Evolutionary conservation across 2,329 filamentous ascomycete genomes (phyloP).

Genomic region (Diplodia seriata): DNA sequence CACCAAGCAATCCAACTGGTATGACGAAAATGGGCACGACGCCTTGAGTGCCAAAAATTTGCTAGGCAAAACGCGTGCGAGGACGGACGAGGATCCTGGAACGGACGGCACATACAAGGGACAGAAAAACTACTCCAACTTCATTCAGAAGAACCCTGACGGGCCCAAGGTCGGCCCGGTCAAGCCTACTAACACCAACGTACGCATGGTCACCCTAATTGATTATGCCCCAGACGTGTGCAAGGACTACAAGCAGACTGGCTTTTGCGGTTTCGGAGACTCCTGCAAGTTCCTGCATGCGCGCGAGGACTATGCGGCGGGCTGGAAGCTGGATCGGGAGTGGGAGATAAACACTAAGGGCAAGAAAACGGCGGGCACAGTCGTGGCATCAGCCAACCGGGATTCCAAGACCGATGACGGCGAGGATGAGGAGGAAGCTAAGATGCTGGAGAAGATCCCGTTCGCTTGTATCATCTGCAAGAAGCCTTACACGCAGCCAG

Average conservation of each 20-base stretch:
- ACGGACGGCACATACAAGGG: slow-evolving; percentile 76
- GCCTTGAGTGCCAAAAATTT: slow-evolving; percentile 62
- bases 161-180: slow-evolving; percentile 81
- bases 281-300: slow-evolving; percentile 82
- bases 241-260: slow-evolving; percentile 86
- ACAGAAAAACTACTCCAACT: slow-evolving; percentile 64
- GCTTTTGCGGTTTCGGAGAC: slow-evolving; percentile 73
- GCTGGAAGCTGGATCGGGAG: slow-evolving; percentile 93
- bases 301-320: slow-evolving; percentile 81
- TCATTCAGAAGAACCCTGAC: slow-evolving; percentile 82
- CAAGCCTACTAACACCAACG: slow-evolving; percentile 80
- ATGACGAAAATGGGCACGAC: slow-evolving; percentile 71
- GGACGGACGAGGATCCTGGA: neutral
- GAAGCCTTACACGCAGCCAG: slow-evolving; percentile 76
- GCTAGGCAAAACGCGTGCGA: slow-evolving; percentile 62
- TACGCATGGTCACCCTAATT: slow-evolving; percentile 86
- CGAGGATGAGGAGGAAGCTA: slow-evolving; percentile 68
- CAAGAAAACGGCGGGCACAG: slow-evolving; percentile 58
- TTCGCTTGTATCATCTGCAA: slow-evolving; percentile 91
- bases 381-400: slow-evolving; percentile 66
- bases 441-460: slow-evolving; percentile 80
- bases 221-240: slow-evolving; percentile 94
- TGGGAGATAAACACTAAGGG: slow-evolving; percentile 85
- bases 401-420: slow-evolving; percentile 51
- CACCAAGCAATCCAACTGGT: slow-evolving; percentile 89